Evolutionary conservation across 73 alveolate species (phyloP), one percentile per base, ranked within the genome.

Genomic region (Urostyla sp.): DNA sequence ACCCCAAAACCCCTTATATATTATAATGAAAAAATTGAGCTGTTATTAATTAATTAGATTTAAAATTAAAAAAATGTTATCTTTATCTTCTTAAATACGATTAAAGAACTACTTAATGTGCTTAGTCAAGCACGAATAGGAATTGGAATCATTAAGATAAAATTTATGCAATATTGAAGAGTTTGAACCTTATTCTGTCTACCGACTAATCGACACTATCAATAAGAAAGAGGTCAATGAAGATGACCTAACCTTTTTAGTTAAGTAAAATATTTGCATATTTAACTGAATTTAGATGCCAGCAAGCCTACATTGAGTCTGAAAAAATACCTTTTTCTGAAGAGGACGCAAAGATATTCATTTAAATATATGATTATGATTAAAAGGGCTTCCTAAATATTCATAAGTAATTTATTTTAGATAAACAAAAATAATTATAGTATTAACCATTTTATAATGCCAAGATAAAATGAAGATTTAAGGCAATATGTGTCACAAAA

Each of bases 171-270:
- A 32, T n/a, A 45, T 48, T 8, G 6, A 21, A 26, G 67, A 69
- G 40, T 69, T 69, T 46, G 83, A 69, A 23, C 83, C 83, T 7
- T 69, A 69, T 28, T 45, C 66, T n/a, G 83, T 54, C n/a, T 69
- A 69, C 30, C n/a, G 83, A 69, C 20, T 69, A 21, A 45, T 69
- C 3, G 83, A 69, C 60, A n/a, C 83, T 3, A 69, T 69, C 11
- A 69, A 69, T 23, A 69, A 69, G 55, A 69, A 49, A 31, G 54
- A 69, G 18, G 49, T 69, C 6, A 24, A 49, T 6, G 24, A 50
- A 15, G 53, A 69, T 23, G 83, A 69, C 37, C n/a, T 69, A 7
- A 34, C 44, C 35, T 69, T 37, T 32, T 69, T 69, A 36, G 44
- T 45, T 31, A 28, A 27, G 83, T 69, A 69, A 66, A 48, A 13